Evolutionary conservation across 2,329 filamentous ascomycete species (phyloP).

Genomic region (Eutypa lata): DNA sequence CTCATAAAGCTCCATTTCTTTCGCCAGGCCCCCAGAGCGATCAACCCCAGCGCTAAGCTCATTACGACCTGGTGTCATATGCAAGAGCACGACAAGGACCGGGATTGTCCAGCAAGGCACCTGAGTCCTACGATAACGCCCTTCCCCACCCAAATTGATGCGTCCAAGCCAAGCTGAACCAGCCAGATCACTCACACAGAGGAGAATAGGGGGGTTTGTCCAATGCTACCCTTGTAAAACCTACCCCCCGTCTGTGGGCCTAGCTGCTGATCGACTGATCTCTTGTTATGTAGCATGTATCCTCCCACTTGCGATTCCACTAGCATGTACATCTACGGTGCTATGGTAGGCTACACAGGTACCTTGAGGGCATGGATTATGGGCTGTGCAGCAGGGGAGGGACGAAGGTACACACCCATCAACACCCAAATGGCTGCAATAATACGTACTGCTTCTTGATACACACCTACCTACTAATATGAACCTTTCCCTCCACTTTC

Average conservation of each 20-base stretch:
- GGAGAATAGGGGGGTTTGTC: background rate
- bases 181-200: background rate
- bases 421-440: background rate
- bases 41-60: constrained; percentile 23
- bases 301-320: background rate
- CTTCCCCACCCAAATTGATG: constrained; percentile 1
- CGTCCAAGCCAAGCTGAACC: background rate
- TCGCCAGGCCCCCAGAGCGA: constrained; percentile 15
- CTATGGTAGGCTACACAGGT: background rate
- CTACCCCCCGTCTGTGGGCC: background rate
- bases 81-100: constrained; percentile 23
- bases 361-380: background rate
- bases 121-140: constrained; percentile 1
- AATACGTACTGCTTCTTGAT: background rate
- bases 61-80: constrained; percentile 22
- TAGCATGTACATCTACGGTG: background rate
- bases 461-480: no score
- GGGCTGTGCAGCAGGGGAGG: background rate
- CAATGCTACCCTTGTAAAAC: background rate
- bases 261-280: background rate
- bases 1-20: constrained; percentile 12
- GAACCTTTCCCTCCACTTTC: background rate
- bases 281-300: background rate
- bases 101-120: constrained; percentile 3
- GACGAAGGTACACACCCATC: background rate